These are phyloP conservation scores for Monosporozyma unispora DNA, from an alignment of 805 yeast genomes.

Conservation along the genomic window DNA sequence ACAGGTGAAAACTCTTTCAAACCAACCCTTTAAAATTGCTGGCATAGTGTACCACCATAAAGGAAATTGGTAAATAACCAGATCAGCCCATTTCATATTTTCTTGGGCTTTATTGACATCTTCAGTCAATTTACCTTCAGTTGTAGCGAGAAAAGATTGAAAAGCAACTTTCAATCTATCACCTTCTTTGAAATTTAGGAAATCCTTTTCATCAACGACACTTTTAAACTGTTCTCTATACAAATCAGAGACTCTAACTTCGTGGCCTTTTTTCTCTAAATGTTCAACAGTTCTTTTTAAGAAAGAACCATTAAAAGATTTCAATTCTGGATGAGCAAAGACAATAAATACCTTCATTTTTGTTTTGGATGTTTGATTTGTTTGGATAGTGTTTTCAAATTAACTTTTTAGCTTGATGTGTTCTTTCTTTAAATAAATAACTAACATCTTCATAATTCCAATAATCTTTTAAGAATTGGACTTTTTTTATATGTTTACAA, in stretches of 20 bases:
- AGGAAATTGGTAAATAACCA: conserved; percentile 23
- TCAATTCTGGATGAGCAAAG: conserved; percentile 24
- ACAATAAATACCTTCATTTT: conserved; percentile 20
- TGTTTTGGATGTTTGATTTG: neutral
- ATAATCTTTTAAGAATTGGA: neutral
- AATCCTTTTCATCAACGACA: conserved; percentile 17
- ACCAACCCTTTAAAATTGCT: conserved; percentile 28
- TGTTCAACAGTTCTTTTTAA: conserved; percentile 11
- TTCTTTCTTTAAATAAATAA: neutral
- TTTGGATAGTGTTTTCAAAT: neutral
- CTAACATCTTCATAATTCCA: no score
- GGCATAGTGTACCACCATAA: conserved; percentile 29
- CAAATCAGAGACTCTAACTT: conserved; percentile 23
- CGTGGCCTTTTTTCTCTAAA: conserved; percentile 18
- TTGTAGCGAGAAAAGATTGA: conserved; percentile 16
- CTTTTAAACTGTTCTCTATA: conserved; percentile 20
- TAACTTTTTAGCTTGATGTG: neutral
- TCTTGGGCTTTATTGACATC: conserved; percentile 25
- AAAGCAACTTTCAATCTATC: conserved; percentile 10
- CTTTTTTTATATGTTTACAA: neutral
- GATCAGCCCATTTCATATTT: conserved; percentile 26
- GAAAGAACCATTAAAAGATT: conserved; percentile 20
- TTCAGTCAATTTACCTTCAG: conserved; percentile 13
- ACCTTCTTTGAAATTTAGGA: conserved; percentile 9
- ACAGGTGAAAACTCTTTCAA: conserved; percentile 21